Base-by-base conservation (phyloP, 2,329 filamentous ascomycete genomes). In the Colletotrichum liriopes region DNA sequence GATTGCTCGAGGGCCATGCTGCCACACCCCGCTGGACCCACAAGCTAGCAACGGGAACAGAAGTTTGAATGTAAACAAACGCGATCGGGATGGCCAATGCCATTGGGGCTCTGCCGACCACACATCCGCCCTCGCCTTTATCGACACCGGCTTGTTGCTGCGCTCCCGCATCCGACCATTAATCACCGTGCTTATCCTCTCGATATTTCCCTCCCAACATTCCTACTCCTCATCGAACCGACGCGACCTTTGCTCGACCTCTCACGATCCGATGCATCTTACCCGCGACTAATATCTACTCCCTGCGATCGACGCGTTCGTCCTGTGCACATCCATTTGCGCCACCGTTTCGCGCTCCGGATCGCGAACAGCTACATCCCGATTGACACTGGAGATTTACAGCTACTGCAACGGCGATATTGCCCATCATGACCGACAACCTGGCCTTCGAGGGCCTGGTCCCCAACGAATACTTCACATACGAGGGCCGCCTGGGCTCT, bases 401-500 rank as follows among this genome's bases (percentile, higher is more conserved):
- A 23, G 45, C 37, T 45, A 18, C 2, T 32, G 5, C 12, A 52
- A 18, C 41, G 7, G 29, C 69, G 7, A 41, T 32, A 18, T 20
- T 23, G 61, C 5, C 52, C 45, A 51, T 11, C 9, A 74, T 74
- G 65, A 47, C 65, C 26, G 58, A 63, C 12, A 63, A 54, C 18
- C n/a, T 72, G 64, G 51, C 72, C 23, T 67, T 73, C 49, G 72
- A 75, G 73, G 81, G 70, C 54, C 18, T 55, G 20, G 70, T 72
- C 0, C 66, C 70, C 5, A 55, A 86, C 47, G 85, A 88, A 68
- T 91, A 86, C 79, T 86, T 89, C 76, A 93, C 93, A 20, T 92
- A 91, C 75, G 91, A 94, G 75, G 92, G 91, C 77, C 94, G 96
- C 59, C 84, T 98, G 45, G 91, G 91, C 41, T 96, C 94, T 14